Percentiles rank a stretch among this genome's conserved stretches.
Evolutionary conservation across 73 alveolate genomes (phyloP).

Genomic region (Breviolum minutum): DNA sequence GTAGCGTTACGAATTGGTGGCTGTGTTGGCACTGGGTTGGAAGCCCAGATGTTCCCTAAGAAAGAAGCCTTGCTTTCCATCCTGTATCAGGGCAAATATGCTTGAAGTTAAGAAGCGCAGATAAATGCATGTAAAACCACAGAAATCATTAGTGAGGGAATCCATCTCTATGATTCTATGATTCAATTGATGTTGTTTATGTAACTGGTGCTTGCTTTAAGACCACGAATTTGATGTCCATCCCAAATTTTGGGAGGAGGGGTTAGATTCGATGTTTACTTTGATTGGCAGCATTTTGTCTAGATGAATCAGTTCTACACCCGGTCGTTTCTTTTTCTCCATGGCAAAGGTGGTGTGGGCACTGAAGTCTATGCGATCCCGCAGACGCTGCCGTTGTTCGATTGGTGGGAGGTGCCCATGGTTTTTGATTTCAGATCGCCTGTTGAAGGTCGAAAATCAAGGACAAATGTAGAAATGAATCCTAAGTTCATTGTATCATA

Average conservation of each 20-base stretch:
- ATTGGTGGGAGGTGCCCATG: constrained; percentile 78
- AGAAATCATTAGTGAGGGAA: too few relatives aligned
- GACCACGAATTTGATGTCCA: too few relatives aligned
- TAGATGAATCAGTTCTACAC: neutral
- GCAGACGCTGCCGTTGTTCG: constrained; percentile 19
- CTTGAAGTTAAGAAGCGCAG: too few relatives aligned
- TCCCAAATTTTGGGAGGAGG: neutral
- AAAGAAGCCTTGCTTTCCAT: too few relatives aligned
- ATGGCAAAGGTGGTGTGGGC: constrained; percentile 57
- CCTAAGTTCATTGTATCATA: neutral
- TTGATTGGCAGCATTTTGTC: neutral
- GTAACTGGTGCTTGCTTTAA: too few relatives aligned
- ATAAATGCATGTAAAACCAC: too few relatives aligned
- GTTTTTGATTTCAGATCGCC: neutral
- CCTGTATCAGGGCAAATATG: too few relatives aligned
- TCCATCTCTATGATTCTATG: too few relatives aligned
- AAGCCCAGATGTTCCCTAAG: too few relatives aligned
- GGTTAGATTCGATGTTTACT: neutral
- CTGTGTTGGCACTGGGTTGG: too few relatives aligned
- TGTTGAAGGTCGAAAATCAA: neutral
- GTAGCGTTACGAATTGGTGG: too few relatives aligned
- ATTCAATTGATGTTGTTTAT: too few relatives aligned
- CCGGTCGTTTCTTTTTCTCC: neutral
- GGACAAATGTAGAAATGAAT: neutral
- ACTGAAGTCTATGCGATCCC: constrained; percentile 86